Percentiles rank a stretch among this genome's conserved stretches.
phyloP scores from a whole-genome alignment of 2,329 filamentous ascomycete species.

The Aschersonia sp. region DNA sequence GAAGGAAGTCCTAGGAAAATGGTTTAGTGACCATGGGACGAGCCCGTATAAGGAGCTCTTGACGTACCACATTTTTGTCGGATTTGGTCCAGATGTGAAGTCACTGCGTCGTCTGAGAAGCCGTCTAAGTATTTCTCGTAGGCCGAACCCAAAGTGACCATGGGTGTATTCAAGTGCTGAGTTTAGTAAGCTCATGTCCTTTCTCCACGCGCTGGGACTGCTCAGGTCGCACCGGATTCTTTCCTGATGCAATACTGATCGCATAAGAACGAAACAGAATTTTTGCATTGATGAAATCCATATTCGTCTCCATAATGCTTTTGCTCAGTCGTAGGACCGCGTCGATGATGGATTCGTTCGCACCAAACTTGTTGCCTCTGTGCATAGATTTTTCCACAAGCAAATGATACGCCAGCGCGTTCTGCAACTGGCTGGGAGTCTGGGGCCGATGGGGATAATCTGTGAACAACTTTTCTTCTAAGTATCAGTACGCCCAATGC shows the following conservation, averaged over 20 bases:
- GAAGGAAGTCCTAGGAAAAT: not conserved
- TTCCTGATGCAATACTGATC: not conserved
- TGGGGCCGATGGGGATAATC: not conserved
- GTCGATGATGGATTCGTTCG: not conserved
- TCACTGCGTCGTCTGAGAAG: not conserved
- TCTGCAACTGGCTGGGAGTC: not conserved
- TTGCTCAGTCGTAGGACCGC: not conserved
- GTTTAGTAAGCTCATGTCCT: not conserved
- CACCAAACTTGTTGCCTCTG: not conserved
- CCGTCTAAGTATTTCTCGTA: not conserved
- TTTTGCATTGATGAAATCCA: not conserved
- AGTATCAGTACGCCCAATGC: not conserved
- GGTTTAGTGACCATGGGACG: not conserved
- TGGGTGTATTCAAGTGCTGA: not conserved
- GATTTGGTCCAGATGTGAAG: not conserved
- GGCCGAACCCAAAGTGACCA: not conserved
- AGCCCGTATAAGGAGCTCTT: not conserved
- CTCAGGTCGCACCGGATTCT: not conserved
- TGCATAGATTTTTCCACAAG: not conserved
- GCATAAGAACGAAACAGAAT: not conserved
- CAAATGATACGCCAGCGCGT: not conserved
- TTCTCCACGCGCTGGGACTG: not conserved
- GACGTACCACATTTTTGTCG: not conserved
- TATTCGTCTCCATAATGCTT: not conserved
- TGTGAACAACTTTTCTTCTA: not conserved